phyloP scores from a whole-genome alignment of 108 stramenopile species.

The Nitzschia sp. region DNA sequence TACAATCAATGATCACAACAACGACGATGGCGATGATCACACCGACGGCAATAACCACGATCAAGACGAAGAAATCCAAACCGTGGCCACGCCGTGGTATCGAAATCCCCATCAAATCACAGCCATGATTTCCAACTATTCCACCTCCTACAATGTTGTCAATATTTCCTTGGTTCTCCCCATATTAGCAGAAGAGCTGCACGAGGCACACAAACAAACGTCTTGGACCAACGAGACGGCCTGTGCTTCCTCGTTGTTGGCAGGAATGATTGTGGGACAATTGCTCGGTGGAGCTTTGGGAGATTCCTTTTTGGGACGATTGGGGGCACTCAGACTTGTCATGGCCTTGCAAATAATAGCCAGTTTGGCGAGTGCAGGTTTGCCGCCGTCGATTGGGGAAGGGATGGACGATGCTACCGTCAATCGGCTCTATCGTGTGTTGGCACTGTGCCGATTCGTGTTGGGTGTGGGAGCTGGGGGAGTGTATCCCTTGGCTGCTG shows the following conservation, averaged over 20 bases:
- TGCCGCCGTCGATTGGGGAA: slow-evolving; percentile 1
- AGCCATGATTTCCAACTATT: slow-evolving; percentile 86
- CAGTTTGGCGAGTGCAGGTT: slow-evolving; percentile 54
- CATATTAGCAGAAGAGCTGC: slow-evolving; percentile 45
- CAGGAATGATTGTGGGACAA: slow-evolving; percentile 88
- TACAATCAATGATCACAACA: neutral
- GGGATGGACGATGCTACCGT: slow-evolving; percentile 6
- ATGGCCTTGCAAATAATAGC: slow-evolving; percentile 78
- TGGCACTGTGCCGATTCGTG: slow-evolving; percentile 71
- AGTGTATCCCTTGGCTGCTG: slow-evolving; percentile 87
- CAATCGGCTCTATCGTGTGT: slow-evolving; percentile 24
- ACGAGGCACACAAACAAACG: neutral
- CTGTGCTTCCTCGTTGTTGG: slow-evolving; percentile 70
- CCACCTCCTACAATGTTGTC: slow-evolving; percentile 89
- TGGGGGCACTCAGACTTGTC: slow-evolving; percentile 64
- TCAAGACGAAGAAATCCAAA: neutral
- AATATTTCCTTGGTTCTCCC: slow-evolving; percentile 79
- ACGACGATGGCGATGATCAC: neutral
- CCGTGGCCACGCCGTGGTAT: slow-evolving; percentile 8
- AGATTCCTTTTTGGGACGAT: slow-evolving; percentile 62
- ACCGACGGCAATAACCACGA: neutral
- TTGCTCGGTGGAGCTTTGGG: slow-evolving; percentile 79
- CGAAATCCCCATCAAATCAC: slow-evolving; percentile 44
- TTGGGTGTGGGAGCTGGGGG: slow-evolving; percentile 83
- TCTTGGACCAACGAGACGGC: slow-evolving; percentile 13